Conservation (phyloP, 257 asterid genomes). For the Solanum microdontum region DNA sequence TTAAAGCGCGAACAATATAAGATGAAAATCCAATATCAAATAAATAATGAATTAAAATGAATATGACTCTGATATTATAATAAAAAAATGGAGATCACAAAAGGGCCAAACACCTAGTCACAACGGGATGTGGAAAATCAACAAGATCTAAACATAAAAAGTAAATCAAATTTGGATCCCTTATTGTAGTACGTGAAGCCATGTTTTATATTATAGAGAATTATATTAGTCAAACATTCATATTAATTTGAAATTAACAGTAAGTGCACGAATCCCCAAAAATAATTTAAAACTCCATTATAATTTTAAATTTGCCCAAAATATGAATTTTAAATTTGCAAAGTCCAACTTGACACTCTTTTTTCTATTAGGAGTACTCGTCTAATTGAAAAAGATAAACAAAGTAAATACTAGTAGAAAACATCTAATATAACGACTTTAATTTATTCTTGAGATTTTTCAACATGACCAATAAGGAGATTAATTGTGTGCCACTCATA, state of each 20-base stretch:
- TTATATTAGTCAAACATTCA: neutral
- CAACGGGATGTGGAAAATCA: neutral
- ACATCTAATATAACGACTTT: neutral
- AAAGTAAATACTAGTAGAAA: neutral
- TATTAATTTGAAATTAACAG: neutral
- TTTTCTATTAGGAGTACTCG: neutral
- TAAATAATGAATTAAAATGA: too few species aligned
- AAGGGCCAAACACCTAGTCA: neutral
- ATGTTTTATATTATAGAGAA: neutral
- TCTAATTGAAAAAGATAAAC: too few species aligned
- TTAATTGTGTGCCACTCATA: too few species aligned
- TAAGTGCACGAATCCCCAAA: neutral
- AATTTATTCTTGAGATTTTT: neutral
- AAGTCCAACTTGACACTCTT: neutral
- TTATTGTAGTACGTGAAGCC: neutral
- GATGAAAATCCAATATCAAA: neutral
- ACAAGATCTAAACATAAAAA: neutral
- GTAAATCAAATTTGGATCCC: neutral
- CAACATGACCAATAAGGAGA: too few species aligned
- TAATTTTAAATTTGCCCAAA: neutral
- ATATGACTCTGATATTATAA: neutral
- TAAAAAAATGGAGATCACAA: accelerated
- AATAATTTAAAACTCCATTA: neutral
- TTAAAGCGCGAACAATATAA: neutral
- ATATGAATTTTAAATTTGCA: neutral